phyloP scores from a whole-genome alignment of 371 early-diverging fungal genomes.

The Umbelopsis sp. region DNA sequence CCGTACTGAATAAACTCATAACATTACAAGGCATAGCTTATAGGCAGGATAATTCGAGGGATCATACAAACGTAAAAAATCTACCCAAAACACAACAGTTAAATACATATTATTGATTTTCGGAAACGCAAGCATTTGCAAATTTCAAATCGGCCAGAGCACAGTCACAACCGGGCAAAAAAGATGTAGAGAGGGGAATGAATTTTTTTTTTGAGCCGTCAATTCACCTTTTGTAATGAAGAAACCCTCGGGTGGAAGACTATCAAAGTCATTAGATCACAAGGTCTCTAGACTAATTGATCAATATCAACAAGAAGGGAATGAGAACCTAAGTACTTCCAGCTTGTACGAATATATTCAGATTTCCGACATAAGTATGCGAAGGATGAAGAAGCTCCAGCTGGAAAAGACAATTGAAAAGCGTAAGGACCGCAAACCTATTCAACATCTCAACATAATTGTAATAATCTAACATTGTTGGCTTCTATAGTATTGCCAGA shows the following conservation, averaged over 20 bases:
- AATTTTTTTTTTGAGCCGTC: slow-evolving; percentile 4
- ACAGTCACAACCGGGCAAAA: background rate
- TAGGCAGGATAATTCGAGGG: no score
- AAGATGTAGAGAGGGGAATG: background rate
- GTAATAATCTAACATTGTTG: background rate
- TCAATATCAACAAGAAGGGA: slow-evolving; percentile 40
- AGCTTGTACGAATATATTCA: slow-evolving; percentile 53
- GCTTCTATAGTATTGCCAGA: slow-evolving; percentile 21
- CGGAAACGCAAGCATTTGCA: no score
- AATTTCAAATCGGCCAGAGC: no score
- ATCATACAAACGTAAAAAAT: no score
- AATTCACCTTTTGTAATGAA: slow-evolving; percentile 2
- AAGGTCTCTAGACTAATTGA: slow-evolving; percentile 31
- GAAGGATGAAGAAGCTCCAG: slow-evolving; percentile 50
- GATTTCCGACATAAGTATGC: slow-evolving; percentile 45
- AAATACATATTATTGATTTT: no score
- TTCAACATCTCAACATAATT: background rate
- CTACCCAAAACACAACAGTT: no score
- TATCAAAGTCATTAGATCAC: slow-evolving; percentile 35
- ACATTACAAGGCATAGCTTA: no score
- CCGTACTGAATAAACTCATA: no score
- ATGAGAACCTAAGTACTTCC: slow-evolving; percentile 30
- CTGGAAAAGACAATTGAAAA: slow-evolving; percentile 54
- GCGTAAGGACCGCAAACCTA: slow-evolving; percentile 26
- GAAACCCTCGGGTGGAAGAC: slow-evolving; percentile 25